These are phyloP conservation scores for Hyparrhenia diplandra DNA, from an alignment of 176 grass and related monocot genomes.

Conservation along the genomic window DNA sequence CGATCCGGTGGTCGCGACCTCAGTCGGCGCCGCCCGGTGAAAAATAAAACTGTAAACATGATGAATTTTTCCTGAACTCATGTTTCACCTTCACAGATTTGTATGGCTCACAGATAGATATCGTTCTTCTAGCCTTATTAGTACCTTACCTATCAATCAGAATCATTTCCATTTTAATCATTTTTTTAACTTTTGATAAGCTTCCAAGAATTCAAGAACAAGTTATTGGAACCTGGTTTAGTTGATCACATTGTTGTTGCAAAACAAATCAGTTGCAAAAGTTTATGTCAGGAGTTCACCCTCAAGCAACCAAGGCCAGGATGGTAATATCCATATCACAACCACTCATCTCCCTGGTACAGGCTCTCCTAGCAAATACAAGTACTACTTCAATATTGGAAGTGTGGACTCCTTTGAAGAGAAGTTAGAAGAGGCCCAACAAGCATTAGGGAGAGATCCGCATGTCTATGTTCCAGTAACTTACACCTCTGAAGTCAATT, in stretches of 20 bases:
- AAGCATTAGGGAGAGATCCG: constrained; percentile 62
- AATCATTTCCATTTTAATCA: too few relatives aligned
- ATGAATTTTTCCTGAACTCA: too few relatives aligned
- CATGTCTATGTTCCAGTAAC: constrained; percentile 84
- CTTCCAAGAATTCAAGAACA: constrained; percentile 97
- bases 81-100: too few relatives aligned
- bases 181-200: constrained; percentile 57
- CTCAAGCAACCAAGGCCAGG: constrained; percentile 31
- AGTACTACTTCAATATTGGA: constrained; percentile 94
- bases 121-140: constrained; percentile 3
- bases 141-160: constrained; percentile 7
- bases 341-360: constrained; percentile 42
- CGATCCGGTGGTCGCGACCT: too few relatives aligned
- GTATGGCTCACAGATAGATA: too few relatives aligned
- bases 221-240: constrained; percentile 77
- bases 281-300: constrained; percentile 68
- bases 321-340: constrained; percentile 42
- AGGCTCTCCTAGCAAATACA: constrained; percentile 49
- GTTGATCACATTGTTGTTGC: constrained; percentile 88
- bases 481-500: constrained; percentile 63
- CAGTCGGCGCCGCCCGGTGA: too few relatives aligned
- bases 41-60: too few relatives aligned
- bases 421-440: constrained; percentile 81
- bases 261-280: constrained; percentile 87
- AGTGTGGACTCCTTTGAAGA: constrained; percentile 92